A percentile compares a stretch with the other conserved stretches of the same genome.
phyloP scores from a whole-genome alignment of 1,284 basidiomycete species.

The Ceratobasidium sp. region DNA sequence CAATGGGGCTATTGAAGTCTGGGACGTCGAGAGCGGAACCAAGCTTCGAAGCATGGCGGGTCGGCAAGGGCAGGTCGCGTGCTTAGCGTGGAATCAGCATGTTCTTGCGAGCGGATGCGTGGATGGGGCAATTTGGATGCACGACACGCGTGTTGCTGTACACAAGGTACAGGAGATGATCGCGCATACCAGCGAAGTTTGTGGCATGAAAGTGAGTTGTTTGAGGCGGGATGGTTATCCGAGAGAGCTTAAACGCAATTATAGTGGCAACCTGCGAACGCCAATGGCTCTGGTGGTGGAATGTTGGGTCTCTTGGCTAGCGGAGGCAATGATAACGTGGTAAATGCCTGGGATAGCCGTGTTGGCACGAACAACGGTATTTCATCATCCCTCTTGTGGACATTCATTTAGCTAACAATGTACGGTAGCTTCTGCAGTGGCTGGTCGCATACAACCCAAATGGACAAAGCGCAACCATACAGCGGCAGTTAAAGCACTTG shows the following conservation, averaged over 20 bases:
- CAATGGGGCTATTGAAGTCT: conserved; percentile 92
- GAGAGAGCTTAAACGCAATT: background rate
- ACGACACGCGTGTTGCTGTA: conserved; percentile 87
- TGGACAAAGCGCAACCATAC: conserved; percentile 96
- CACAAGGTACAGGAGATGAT: conserved; percentile 92
- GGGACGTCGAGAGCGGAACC: conserved; percentile 87
- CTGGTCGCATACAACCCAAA: conserved; percentile 74
- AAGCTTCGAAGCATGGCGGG: conserved; percentile 91
- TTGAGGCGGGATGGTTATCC: background rate
- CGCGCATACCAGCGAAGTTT: conserved; percentile 92
- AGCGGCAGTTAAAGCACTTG: conserved; percentile 94
- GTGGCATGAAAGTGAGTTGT: conserved; percentile 69
- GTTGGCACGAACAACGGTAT: conserved; percentile 56
- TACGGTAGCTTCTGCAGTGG: conserved; percentile 53
- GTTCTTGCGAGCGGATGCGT: conserved; percentile 88
- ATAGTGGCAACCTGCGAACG: conserved; percentile 54
- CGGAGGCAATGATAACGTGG: conserved; percentile 96
- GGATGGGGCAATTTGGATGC: conserved; percentile 94
- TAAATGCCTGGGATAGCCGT: conserved; percentile 94
- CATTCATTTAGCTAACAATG: conserved; percentile 50
- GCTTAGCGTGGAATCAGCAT: conserved; percentile 87
- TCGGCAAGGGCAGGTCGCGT: conserved; percentile 83
- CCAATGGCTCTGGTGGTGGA: conserved; percentile 71
- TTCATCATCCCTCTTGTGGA: conserved; percentile 49
- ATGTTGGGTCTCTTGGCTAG: conserved; percentile 90